Conservation (phyloP, 495 filamentous ascomycete species). For the Ramalina intermedia region DNA sequence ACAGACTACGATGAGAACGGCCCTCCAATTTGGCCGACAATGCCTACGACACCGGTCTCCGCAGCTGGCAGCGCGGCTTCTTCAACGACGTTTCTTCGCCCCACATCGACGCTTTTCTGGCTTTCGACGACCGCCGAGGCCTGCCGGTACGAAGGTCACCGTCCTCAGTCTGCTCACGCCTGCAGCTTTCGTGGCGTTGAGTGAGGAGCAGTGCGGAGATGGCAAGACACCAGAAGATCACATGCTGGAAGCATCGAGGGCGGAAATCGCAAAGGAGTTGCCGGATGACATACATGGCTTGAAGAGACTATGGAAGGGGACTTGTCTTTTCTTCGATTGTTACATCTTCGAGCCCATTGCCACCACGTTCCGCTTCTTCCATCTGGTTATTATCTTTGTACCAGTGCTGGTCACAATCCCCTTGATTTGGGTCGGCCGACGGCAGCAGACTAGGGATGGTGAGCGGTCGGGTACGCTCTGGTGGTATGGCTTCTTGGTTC, state of each 20-base stretch:
- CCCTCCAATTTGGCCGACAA: constrained; percentile 36
- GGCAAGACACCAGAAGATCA: constrained; percentile 63
- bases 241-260: constrained; percentile 69
- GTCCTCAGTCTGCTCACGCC: constrained; percentile 35
- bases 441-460: constrained; percentile 43
- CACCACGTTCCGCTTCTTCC: constrained; percentile 72
- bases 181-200: constrained; percentile 57
- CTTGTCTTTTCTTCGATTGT: constrained; percentile 48
- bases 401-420: constrained; percentile 75
- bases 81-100: constrained; percentile 17
- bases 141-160: constrained; percentile 17
- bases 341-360: constrained; percentile 78
- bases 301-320: constrained; percentile 32
- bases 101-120: constrained; percentile 2
- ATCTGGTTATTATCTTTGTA: constrained; percentile 77
- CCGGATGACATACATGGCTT: constrained; percentile 43
- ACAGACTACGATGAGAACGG: constrained; percentile 36
- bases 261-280: constrained; percentile 56
- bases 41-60: constrained; percentile 27
- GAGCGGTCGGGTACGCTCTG: constrained; percentile 70
- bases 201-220: constrained; percentile 45
- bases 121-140: constrained; percentile 9
- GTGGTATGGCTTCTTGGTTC: constrained; percentile 90
- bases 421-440: constrained; percentile 59
- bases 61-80: constrained; percentile 10